Evolutionary conservation across 768 basidiomycete genomes (phyloP).

Genomic region (Hygrophorus pudorinus): DNA sequence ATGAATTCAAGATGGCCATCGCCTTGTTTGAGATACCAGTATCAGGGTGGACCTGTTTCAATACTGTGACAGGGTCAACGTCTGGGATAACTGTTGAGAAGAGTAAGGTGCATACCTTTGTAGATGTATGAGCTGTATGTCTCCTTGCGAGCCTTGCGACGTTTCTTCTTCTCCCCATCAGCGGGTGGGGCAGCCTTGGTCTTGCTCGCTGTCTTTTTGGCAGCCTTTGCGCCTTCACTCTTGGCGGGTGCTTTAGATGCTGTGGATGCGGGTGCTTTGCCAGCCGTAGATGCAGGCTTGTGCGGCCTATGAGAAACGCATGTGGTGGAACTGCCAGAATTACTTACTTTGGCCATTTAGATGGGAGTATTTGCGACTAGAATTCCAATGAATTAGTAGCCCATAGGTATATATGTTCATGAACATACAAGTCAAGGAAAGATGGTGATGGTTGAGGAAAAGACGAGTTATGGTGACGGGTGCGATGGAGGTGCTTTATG

Average conservation of each 20-base stretch:
- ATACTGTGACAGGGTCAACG: slow-evolving; percentile 35
- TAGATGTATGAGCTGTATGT: slow-evolving; percentile 83
- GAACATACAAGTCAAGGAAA: no score
- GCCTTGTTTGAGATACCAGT: slow-evolving; percentile 99
- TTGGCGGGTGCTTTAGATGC: slow-evolving; percentile 57
- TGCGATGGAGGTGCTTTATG: no score
- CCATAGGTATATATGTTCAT: no score
- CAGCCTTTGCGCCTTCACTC: slow-evolving; percentile 35
- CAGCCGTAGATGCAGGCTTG: slow-evolving; percentile 63
- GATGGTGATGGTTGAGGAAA: no score
- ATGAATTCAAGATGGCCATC: slow-evolving; percentile 86
- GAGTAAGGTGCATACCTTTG: slow-evolving; percentile 41
- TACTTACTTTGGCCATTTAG: no score
- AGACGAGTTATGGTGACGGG: no score
- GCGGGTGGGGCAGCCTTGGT: slow-evolving; percentile 25
- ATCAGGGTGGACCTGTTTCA: slow-evolving; percentile 97
- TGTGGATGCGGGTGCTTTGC: slow-evolving; percentile 57
- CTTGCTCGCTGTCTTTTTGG: slow-evolving; percentile 56
- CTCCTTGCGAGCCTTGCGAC: slow-evolving; percentile 72
- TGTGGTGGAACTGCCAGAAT: no score
- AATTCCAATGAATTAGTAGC: no score
- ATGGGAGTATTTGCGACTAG: no score
- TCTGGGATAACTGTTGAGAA: background rate
- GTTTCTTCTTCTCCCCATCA: slow-evolving; percentile 71
- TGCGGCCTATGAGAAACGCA: background rate